phyloP scores from a whole-genome alignment of 2,329 filamentous ascomycete species.

The Aspergillus novoparasiticus region DNA sequence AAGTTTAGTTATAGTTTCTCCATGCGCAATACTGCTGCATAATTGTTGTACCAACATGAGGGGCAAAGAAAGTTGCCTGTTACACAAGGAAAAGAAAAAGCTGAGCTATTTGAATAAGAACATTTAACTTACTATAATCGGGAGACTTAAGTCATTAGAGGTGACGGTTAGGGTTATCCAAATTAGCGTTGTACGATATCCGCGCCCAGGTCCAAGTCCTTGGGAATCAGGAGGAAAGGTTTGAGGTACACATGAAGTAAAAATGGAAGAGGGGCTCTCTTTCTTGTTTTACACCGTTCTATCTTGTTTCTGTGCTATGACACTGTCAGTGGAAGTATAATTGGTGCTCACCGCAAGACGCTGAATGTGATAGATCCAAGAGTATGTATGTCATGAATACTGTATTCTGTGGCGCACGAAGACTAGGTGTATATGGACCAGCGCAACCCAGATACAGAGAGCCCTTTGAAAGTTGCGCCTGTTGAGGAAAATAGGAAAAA shows the following conservation, averaged over 20 bases:
- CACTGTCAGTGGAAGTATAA: conserved; percentile 1
- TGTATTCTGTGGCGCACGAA: neutral
- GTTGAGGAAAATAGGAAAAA: neutral
- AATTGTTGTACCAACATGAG: neutral
- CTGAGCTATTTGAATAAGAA: neutral
- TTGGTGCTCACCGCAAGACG: neutral
- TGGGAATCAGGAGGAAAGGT: neutral
- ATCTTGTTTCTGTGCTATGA: neutral
- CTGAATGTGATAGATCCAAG: conserved; percentile 1
- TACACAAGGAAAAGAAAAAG: neutral
- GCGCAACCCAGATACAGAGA: neutral
- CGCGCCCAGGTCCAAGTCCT: neutral
- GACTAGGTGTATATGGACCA: neutral
- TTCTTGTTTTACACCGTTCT: neutral
- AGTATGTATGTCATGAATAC: neutral
- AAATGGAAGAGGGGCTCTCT: neutral
- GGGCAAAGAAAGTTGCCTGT: neutral
- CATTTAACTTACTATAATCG: neutral
- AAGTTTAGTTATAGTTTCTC: neutral
- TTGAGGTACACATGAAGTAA: neutral
- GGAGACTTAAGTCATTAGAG: neutral
- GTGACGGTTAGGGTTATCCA: neutral
- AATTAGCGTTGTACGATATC: neutral
- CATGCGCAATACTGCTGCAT: too few species aligned
- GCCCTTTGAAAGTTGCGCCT: neutral